Evolutionary conservation across 2,329 filamentous ascomycete genomes (phyloP), one percentile per base, ranked within the genome.

Genomic region (Colletotrichum sp.): DNA sequence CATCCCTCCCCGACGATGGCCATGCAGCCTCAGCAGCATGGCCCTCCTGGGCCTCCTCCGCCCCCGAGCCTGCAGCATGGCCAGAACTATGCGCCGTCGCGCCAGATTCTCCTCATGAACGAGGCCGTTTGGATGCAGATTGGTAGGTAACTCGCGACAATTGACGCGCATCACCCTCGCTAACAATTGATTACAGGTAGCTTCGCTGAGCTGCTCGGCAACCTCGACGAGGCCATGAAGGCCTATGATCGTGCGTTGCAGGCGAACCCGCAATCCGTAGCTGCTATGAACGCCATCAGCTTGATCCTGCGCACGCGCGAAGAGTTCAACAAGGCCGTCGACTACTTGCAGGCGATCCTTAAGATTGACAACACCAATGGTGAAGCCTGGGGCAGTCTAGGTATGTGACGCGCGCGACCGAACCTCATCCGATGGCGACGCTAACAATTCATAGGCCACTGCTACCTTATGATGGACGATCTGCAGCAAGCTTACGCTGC

Each of bases 391-490:
- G 96, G 96, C 64, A 98, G 96, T 83, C 89, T 99, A 34, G 96
- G 95, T 97, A 89, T 79, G 91, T 84, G 28, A 32, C 10, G 65
- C 36, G 67, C n/a, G 36, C 62, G 26, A 55, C 24, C 36, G 8
- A 10, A 32, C 60, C n/a, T 34, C 24, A 26, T 10, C 24, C 15
- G 12, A 55, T 62, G 15, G 32, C 13, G 32, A 64, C n/a, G 32
- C 80, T 83, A 66, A 82, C 80, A 80, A 57, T 8, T 34, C 60
- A 16, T 80, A 96, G 95, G 97, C n/a, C 97, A 99, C 84, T 99
- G 97, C 86, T 98, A 96, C 83, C 89, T 99, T 30, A 99, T 99
- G 97, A 98, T 98, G 92, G 97, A 99, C 82, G 96, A 98, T 81
- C 87, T 99, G 39, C 97, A 99, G 85, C 96, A 99, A 83, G 97